These are phyloP conservation scores for Pythium sukuiense DNA, from an alignment of 352 stramenopile genomes.

Conservation along the genomic window DNA sequence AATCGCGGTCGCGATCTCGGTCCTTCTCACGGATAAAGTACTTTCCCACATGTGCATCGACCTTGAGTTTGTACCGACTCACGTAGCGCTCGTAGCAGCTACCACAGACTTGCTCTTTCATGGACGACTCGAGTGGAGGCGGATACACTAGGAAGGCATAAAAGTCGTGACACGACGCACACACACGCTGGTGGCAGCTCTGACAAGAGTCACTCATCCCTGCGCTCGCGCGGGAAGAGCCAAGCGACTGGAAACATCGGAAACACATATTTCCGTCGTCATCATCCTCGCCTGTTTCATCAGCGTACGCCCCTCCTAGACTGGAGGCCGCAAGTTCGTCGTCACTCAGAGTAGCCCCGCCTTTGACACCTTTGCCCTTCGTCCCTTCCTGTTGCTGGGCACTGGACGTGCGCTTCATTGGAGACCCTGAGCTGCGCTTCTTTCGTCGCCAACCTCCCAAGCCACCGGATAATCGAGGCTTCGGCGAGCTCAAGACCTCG, in stretches of 20 bases:
- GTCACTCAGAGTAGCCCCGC: slow-evolving; percentile 9
- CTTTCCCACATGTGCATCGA: slow-evolving; percentile 69
- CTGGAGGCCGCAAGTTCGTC: slow-evolving; percentile 6
- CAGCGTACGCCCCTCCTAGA: not conserved
- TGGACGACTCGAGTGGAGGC: slow-evolving; percentile 54
- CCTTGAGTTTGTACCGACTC: slow-evolving; percentile 61
- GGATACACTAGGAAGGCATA: slow-evolving; percentile 76
- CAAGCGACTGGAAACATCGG: slow-evolving; percentile 48
- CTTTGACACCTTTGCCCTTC: not conserved
- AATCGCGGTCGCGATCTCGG: slow-evolving; percentile 1
- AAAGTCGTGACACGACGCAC: slow-evolving; percentile 49
- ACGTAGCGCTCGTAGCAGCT: slow-evolving; percentile 67
- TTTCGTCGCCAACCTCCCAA: slow-evolving; percentile 13
- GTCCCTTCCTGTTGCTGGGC: not conserved
- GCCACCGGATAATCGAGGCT: slow-evolving; percentile 7
- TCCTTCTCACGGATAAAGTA: slow-evolving; percentile 58
- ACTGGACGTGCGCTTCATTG: slow-evolving; percentile 6
- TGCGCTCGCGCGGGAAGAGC: not conserved
- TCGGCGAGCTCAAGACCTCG: slow-evolving; percentile 6
- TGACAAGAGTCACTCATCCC: slow-evolving; percentile 29
- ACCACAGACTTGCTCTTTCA: slow-evolving; percentile 65
- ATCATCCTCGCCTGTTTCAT: slow-evolving; percentile 41
- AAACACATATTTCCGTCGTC: slow-evolving; percentile 65
- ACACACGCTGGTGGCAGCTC: slow-evolving; percentile 71
- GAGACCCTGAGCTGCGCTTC: slow-evolving; percentile 11